phyloP scores from a whole-genome alignment of 805 yeast genomes.

The Candida easanensis region DNA sequence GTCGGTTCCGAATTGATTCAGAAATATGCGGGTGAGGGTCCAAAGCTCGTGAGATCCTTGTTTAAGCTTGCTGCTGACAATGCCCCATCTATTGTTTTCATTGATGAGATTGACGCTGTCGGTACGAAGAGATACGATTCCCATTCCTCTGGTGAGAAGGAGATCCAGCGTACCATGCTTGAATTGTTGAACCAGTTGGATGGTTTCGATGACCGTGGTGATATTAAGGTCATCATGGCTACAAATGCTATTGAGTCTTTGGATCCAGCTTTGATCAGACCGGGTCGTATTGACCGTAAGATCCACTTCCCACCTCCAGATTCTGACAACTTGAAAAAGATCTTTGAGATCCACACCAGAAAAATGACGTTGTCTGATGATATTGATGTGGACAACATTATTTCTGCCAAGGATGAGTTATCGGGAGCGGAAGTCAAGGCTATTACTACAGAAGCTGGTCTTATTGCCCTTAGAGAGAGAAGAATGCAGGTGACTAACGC shows the following conservation, averaged over 20 bases:
- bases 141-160: conserved; percentile 90
- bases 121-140: conserved; percentile 97
- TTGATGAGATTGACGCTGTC: conserved; percentile 98
- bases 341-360: conserved; percentile 85
- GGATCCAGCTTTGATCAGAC: conserved; percentile 95
- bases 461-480: conserved; percentile 92
- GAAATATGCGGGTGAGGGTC: conserved; percentile 97
- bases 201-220: conserved; percentile 96
- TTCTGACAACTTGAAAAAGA: conserved; percentile 87
- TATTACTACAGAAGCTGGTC: conserved; percentile 95
- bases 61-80: conserved; percentile 96
- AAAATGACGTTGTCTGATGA: conserved; percentile 90
- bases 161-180: conserved; percentile 96
- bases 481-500: conserved; percentile 96
- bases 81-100: conserved; percentile 97
- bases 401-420: conserved; percentile 86
- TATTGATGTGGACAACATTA: conserved; percentile 85
- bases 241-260: conserved; percentile 91
- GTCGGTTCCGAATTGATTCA: conserved; percentile 97
- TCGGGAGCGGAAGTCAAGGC: conserved; percentile 98
- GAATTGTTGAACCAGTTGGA: conserved; percentile 93
- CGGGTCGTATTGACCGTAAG: conserved; percentile 96
- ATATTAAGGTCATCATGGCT: conserved; percentile 97
- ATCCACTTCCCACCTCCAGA: conserved; percentile 96
- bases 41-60: conserved; percentile 87